phyloP scores from a whole-genome alignment of 768 basidiomycete genomes.

The Jaapia argillacea region DNA sequence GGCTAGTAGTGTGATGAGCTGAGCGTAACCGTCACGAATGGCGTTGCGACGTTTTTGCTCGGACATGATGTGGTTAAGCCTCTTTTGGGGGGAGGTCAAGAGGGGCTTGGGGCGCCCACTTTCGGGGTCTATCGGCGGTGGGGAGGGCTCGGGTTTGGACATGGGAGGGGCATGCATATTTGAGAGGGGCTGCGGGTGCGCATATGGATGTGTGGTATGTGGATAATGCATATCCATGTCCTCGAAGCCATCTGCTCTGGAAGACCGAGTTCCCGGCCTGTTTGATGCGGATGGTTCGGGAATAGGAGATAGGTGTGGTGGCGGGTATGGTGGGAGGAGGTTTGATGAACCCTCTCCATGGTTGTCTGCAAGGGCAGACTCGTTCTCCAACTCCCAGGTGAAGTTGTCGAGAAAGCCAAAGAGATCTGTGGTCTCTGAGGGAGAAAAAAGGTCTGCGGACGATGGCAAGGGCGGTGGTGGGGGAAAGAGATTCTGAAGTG shows the following conservation, averaged over 20 bases:
- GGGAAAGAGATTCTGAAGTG: slow-evolving; percentile 48
- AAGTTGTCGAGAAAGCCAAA: slow-evolving; percentile 81
- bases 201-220: too few species aligned
- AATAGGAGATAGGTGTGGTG: slow-evolving; percentile 34
- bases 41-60: slow-evolving; percentile 91
- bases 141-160: slow-evolving; percentile 1
- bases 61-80: slow-evolving; percentile 89
- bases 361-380: slow-evolving; percentile 7
- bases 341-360: background rate
- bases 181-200: background rate
- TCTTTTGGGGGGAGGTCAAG: slow-evolving; percentile 77
- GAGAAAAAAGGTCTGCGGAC: slow-evolving; percentile 71
- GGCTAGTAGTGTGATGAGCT: slow-evolving; percentile 71
- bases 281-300: slow-evolving; percentile 26
- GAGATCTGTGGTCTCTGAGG: slow-evolving; percentile 68
- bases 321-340: slow-evolving; percentile 29
- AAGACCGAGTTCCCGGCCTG: background rate
- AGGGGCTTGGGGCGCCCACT: slow-evolving; percentile 45
- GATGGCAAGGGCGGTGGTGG: slow-evolving; percentile 53
- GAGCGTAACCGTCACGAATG: slow-evolving; percentile 84
- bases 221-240: too few species aligned
- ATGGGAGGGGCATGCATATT: background rate
- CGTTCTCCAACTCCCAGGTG: slow-evolving; percentile 49
- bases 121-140: slow-evolving; percentile 9
- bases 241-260: background rate